Evolutionary conservation across 2,329 filamentous ascomycete genomes (phyloP), one percentile per base, ranked within the genome.

Genomic region (Setomelanomma holmii): DNA sequence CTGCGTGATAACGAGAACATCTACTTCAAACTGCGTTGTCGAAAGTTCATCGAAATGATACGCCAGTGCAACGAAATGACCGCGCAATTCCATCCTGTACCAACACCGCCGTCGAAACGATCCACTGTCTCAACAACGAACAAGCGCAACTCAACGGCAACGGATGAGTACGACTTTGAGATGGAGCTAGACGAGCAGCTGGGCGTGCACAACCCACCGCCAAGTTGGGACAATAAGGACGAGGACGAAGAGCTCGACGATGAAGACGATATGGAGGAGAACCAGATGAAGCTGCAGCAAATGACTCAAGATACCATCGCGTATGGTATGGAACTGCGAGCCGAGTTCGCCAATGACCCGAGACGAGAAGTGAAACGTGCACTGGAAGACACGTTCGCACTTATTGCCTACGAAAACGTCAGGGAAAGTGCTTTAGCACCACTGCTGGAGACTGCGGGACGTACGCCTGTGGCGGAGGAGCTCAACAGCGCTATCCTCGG

Each of bases 1-100:
- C 82, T 99, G 16, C 82, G 85, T 40, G 84, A 90, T 19, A 91
- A 96, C 67, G 86, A 90, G 48, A 86, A 91, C 47, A 91, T 97
- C 14, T 87, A 93, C 70, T 98, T 99, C 76, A 89, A 88, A 51
- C 80, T 99, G 42, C 86, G 89, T 61, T 97, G 93, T 70, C 87
- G 92, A 54, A 96, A 95, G 71, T 97, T 98, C 72, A 88, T 98
- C 55, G 95, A 99, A 74, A 93, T 99, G 88, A 65, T 75, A 20
- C 58, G 72, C n/a, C 60, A 52, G 19, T 72, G 64, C 52, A 77
- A 81, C 30, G 75, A 76, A 6, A 74, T 78, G 30, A 78, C 80
- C 7, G 63, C 72, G 51, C 58, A 69, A 58, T 46, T 55, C 23
- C 64, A 66, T 6, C 49, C 60, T 20, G 51, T 61, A 22, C 63